phyloP scores from a whole-genome alignment of 371 early-diverging fungal species.

The Mortierella sp. region DNA sequence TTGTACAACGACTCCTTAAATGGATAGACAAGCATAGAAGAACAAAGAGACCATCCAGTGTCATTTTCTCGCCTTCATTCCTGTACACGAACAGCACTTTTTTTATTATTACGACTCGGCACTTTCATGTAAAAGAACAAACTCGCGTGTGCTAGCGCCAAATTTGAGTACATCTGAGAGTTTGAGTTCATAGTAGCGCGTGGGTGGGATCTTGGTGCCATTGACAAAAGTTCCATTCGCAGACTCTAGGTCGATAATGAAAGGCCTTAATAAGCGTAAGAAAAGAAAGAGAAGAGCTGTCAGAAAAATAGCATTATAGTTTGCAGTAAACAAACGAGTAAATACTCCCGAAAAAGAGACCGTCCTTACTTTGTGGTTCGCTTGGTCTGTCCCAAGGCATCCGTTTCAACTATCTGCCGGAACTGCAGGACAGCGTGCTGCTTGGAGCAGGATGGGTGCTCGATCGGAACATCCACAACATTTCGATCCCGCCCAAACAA shows the following conservation, averaged over 20 bases:
- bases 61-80: neutral
- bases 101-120: conserved; percentile 16
- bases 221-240: conserved; percentile 94
- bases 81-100: neutral
- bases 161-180: conserved; percentile 88
- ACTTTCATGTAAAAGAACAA: conserved; percentile 88
- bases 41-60: neutral
- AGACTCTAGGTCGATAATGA: conserved; percentile 94
- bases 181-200: conserved; percentile 88
- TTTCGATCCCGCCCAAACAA: conserved; percentile 91
- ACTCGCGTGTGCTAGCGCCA: conserved; percentile 92
- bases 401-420: conserved; percentile 70
- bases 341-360: neutral
- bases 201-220: conserved; percentile 77
- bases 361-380: conserved; percentile 65
- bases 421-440: conserved; percentile 95
- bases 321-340: neutral
- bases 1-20: conserved; percentile 26
- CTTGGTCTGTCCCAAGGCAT: conserved; percentile 55
- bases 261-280: conserved; percentile 70
- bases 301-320: neutral
- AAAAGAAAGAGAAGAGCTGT: neutral
- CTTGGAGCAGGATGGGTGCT: conserved; percentile 89
- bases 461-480: conserved; percentile 92
- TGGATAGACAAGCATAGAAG: conserved; percentile 1